Conservation (phyloP, 768 basidiomycete genomes). For the Daedaleopsis nitida region DNA sequence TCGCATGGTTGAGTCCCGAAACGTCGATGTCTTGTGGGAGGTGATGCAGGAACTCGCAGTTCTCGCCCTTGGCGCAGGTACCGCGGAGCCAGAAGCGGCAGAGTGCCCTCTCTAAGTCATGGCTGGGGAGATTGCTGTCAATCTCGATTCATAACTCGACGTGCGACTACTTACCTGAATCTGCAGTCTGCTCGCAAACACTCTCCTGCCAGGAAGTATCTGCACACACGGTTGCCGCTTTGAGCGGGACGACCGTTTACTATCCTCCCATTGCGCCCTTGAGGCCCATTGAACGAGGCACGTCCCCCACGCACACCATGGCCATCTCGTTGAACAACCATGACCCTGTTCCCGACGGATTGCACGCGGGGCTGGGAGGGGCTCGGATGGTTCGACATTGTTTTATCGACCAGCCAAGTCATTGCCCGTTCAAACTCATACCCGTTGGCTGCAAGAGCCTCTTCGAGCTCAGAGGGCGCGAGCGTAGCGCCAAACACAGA, state of each 20-base stretch:
- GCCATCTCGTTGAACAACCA: constrained; percentile 61
- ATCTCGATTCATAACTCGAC: background rate
- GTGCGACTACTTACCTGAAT: constrained; percentile 71
- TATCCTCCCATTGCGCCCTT: constrained; percentile 38
- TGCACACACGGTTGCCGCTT: constrained; percentile 81
- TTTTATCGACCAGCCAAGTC: constrained; percentile 88
- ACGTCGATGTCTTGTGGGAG: constrained; percentile 87
- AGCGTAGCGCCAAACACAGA: constrained; percentile 93
- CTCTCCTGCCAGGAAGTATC: constrained; percentile 96
- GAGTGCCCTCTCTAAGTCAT: constrained; percentile 91
- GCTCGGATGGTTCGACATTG: constrained; percentile 47
- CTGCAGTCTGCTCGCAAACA: constrained; percentile 96
- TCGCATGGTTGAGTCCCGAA: constrained; percentile 62
- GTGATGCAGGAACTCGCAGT: constrained; percentile 95
- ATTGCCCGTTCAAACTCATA: constrained; percentile 97
- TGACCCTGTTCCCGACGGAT: constrained; percentile 67
- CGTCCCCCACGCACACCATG: constrained; percentile 45
- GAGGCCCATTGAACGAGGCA: constrained; percentile 34
- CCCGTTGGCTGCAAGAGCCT: constrained; percentile 82
- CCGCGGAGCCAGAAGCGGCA: constrained; percentile 98
- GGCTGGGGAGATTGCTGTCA: constrained; percentile 50
- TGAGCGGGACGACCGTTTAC: constrained; percentile 57
- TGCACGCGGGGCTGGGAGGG: constrained; percentile 52
- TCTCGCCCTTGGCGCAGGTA: constrained; percentile 94
- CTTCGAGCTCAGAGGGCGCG: constrained; percentile 89